phyloP scores from a whole-genome alignment of 164 flowering plant genomes.

The Vitis rotundifolia region DNA sequence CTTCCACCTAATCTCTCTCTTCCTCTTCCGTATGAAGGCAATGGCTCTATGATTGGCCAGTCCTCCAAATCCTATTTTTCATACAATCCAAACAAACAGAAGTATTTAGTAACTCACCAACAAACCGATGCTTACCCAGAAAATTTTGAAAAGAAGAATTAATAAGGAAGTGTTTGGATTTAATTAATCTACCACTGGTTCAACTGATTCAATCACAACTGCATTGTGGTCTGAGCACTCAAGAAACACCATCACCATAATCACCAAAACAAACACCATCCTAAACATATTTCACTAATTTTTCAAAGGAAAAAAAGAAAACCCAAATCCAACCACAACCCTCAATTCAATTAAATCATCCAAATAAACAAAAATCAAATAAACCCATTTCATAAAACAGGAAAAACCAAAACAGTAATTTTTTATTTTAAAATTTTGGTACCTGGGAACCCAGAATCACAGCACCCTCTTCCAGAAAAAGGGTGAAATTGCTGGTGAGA shows the following conservation, averaged over 20 bases:
- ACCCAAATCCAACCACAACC: background rate
- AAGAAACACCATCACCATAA: too few relatives aligned
- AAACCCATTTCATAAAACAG: background rate
- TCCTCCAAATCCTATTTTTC: conserved; percentile 63
- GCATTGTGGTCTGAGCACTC: too few relatives aligned
- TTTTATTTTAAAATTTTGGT: background rate
- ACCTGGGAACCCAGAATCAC: conserved; percentile 92
- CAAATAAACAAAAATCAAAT: too few relatives aligned
- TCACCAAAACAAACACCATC: too few relatives aligned
- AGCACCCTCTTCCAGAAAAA: conserved; percentile 87
- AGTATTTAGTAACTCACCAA: background rate
- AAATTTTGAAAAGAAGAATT: background rate
- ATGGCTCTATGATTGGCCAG: conserved; percentile 90
- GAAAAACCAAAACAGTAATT: background rate
- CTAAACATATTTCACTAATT: too few relatives aligned
- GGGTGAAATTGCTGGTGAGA: conserved; percentile 92
- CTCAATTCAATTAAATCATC: background rate
- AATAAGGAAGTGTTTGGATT: too few relatives aligned
- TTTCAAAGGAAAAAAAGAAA: background rate
- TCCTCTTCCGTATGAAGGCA: conserved; percentile 98
- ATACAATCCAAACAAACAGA: background rate
- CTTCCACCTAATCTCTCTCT: conserved; percentile 94
- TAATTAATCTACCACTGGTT: too few relatives aligned
- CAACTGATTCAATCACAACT: too few relatives aligned
- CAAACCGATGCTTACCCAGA: too few relatives aligned